A percentile compares a stretch with the other conserved stretches of the same genome.
These are phyloP conservation scores for Keithomyces neogunnii DNA, from an alignment of 2,329 filamentous ascomycete species.

Conservation along the genomic window DNA sequence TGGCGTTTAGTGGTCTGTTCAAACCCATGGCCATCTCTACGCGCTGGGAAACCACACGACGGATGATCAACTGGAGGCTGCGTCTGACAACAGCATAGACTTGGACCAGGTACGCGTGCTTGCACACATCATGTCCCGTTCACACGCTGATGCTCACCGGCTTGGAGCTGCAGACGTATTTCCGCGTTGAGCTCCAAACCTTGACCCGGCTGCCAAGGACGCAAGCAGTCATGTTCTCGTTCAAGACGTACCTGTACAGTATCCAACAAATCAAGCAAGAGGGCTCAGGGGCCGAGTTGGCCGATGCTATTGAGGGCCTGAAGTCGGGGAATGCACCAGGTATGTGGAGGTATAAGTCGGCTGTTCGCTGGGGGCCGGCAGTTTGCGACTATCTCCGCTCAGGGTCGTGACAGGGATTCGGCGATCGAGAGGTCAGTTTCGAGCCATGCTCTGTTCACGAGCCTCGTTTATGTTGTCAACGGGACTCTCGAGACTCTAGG, in stretches of 20 bases:
- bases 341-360: slow-evolving; percentile 46
- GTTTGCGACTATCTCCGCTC: slow-evolving; percentile 37
- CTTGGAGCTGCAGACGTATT: slow-evolving; percentile 19
- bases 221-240: slow-evolving; percentile 41
- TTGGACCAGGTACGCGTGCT: slow-evolving; percentile 23
- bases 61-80: slow-evolving; percentile 19
- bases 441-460: too few relatives aligned
- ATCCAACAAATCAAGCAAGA: slow-evolving; percentile 39
- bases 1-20: slow-evolving; percentile 36
- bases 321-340: slow-evolving; percentile 40
- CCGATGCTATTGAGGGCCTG: slow-evolving; percentile 45
- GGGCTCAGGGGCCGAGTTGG: slow-evolving; percentile 35
- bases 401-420: slow-evolving; percentile 7
- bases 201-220: slow-evolving; percentile 40
- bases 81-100: slow-evolving; percentile 28
- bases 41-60: slow-evolving; percentile 28
- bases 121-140: not conserved
- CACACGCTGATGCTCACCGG: not conserved
- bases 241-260: slow-evolving; percentile 47
- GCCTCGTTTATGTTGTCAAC: too few relatives aligned
- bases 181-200: slow-evolving; percentile 44
- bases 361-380: slow-evolving; percentile 35
- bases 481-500: too few relatives aligned
- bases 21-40: slow-evolving; percentile 34
- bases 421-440: not conserved